Evolutionary conservation across 164 flowering plant genomes (phyloP), one percentile per base, ranked within the genome.

Genomic region (Echeveria elegans): DNA sequence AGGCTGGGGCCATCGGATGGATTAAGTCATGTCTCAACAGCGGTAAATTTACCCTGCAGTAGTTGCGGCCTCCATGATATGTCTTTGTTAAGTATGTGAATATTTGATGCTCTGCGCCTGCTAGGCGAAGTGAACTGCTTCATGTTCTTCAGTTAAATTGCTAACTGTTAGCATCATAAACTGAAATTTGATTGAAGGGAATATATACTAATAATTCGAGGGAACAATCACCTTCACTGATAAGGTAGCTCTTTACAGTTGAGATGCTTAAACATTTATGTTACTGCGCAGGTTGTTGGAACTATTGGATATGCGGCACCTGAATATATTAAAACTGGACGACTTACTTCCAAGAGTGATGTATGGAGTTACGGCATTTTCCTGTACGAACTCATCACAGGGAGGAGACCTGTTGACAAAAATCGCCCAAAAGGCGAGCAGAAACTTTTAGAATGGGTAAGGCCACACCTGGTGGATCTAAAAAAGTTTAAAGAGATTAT

Each of bases 261-360:
- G 4, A 53, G 4, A 53, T 23, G 29, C 30, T 10, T 53, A 23
- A 11, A 53, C 29, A 53, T 10, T 53, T 24, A 10, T 53, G 31
- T 52, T 40, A 19, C 15, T 0, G 16, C 53, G 30, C 83, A 90
- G 97, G 86, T 93, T 63, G 97, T 90, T 12, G 97, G 97, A 74
- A 93, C 98, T 26, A 76, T 90, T n/a, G 98, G 98, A 16, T 93
- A 93, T 80, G 98, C 97, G 37, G 97, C 97, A 62, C 98, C 98
- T 5, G 97, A 93, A 62, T 93, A 93, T 70, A 65, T 88, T 19
- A 90, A 85, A 69, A 93, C 96, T 0, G 98, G 97, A 2, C 88
- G 81, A 31, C 89, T 93, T 52, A 93, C 96, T 7, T 29, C 83
- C 40, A 90, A 88, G 71, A 87, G 86, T 67, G 97, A 93, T 71